Evolutionary conservation across 31 red algal genomes (phyloP), one percentile per base, ranked within the genome.

Genomic region (Odonthalia washingtoniensis): DNA sequence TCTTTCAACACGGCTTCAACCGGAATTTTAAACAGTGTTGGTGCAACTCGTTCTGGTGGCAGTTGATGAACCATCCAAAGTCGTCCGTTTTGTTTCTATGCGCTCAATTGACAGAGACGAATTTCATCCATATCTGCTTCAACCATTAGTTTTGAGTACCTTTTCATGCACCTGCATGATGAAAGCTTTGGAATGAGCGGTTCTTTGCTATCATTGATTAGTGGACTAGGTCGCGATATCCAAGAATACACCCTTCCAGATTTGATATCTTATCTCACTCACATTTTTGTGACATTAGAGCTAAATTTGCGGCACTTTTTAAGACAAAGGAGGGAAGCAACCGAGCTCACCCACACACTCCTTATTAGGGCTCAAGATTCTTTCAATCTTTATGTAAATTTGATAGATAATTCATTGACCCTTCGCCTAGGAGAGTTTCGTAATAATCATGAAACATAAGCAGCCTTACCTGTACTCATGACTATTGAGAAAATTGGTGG

Each of bases 101-200:
- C 69, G 80, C 2, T 87, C 72, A 34, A 39, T 99, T 36, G 89
- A 83, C 40, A 77, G 82, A 21, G 35, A 75, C 1, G 77, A 60
- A 34, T 99, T 99, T 83, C 77, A 85, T 38, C 75, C 74, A 30
- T 99, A 99, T 64, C 75, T 99, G 9, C 49, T 93, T 14, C 97
- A 99, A 60, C 94, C 91, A 41, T 85, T 94, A 46, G 75, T 81
- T 57, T 73, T 99, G 24, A 80, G 83, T 31, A 90, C 63, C 35
- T 77, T 96, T 92, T 91, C 14, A 45, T 94, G 41, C 84, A 77
- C 35, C 80, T 96, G 1, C 87, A 96, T 75, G 97, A 98, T 70
- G 94, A 96, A 69, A 94, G 90, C 39, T 45, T 94, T n/a, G 86
- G 43, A 32, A 87, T 98, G 4, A 42, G 86, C 5, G 88, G 87